Conservation (phyloP, 176 grass and related monocot genomes). For the Bolboschoenus planiculmis region DNA sequence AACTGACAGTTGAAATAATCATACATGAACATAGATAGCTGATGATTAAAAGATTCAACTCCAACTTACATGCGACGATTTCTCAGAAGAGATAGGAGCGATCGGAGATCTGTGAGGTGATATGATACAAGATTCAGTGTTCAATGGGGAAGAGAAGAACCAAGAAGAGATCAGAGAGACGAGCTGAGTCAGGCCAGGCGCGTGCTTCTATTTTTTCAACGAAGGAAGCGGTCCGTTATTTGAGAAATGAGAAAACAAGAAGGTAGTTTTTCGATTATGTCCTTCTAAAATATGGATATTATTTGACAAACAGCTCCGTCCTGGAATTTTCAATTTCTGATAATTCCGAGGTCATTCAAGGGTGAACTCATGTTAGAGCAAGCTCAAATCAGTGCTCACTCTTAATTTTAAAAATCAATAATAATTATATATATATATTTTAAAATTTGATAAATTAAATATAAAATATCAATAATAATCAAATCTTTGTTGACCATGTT, state of each 20-base stretch:
- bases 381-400: no score
- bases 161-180: not conserved
- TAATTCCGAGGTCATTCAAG: no score
- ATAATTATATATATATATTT: no score
- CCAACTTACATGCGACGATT: not conserved
- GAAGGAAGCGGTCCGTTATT: not conserved
- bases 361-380: no score
- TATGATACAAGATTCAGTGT: not conserved
- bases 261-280: not conserved
- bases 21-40: not conserved
- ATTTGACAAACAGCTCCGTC: not conserved
- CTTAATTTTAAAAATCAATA: no score
- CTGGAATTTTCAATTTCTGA: no score
- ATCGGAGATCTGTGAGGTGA: not conserved
- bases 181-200: not conserved
- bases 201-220: slow-evolving; percentile 21
- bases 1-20: not conserved
- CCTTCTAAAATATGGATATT: not conserved
- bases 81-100: not conserved
- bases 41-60: not conserved
- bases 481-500: no score
- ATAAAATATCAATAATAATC: no score
- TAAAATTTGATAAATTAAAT: no score
- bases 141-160: not conserved
- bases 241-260: not conserved